Evolutionary conservation across 495 filamentous ascomycete species (phyloP), one percentile per base, ranked within the genome.

Genomic region (Opeltia flavorubescens): DNA sequence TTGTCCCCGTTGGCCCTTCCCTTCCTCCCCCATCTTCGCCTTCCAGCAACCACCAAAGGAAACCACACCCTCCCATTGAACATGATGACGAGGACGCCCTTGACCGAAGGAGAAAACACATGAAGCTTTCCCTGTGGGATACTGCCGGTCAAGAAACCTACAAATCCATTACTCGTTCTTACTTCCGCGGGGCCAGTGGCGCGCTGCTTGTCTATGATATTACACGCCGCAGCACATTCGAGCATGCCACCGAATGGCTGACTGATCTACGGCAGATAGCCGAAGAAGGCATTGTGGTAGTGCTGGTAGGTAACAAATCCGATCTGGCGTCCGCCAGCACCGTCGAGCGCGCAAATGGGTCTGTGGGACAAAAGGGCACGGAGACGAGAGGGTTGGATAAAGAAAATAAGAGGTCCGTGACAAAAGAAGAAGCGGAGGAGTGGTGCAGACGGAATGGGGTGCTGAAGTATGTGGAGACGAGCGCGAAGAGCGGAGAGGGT

Each of bases 101-200:
- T 0, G 18, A 17, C 21, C 38, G 11, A 86, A 87, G 55, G 15
- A 15, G 38, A 9, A 78, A 81, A 62, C 68, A 69, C 57, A 77
- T 77, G 69, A 77, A 77, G 50, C 66, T 86, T 5, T 81, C 78
- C 1, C 65, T 98, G 12, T 95, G 91, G 91, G 91, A 98, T 61
- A 98, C 91, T 0, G 91, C 91, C 21, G 91, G 91, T 3, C 91
- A 98, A 59, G 91, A 98, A 69, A 94, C 86, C 9, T 94, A 94
- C 68, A 93, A 93, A 59, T 86, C 83, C 41, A 89, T 98, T 49
- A 98, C 91, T 4, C 78, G 87, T 21, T 87, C 81, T 39, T 98
- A 98, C 65, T 98, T 98, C 65, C 80, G 91, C 25, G 91, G 91
- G 53, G 53, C 53, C 15, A 85, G 80, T 0, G 89, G 91, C 35